Evolutionary conservation across 768 basidiomycete genomes (phyloP), one percentile per base, ranked within the genome.

Genomic region (Suillus lakei): DNA sequence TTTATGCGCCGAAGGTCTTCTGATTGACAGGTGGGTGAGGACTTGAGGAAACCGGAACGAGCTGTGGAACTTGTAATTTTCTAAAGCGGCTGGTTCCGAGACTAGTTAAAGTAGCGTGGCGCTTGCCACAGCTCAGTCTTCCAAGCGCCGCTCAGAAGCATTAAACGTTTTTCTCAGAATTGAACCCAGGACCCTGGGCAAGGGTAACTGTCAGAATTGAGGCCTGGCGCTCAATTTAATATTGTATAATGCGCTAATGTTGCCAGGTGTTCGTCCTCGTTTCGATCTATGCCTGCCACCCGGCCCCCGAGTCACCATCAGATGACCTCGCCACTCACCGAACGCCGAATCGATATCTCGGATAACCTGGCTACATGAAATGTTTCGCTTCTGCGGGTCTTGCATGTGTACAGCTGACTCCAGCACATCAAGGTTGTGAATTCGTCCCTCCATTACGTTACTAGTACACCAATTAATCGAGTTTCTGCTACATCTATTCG

Each of bases 261-360:
- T n/a, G 21, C 21, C 53, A 32, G 53, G 53, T 21, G 21, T 32
- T 54, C 51, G 32, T 54, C 53, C 53, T 54, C 53, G 53, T 54
- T 54, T 21, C 21, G 9, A 10, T 53, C 51, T 21, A 30, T 30
- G 16, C 21, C 21, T 54, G 30, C n/a, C n/a, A n/a, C n/a, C n/a
- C n/a, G 53, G 10, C 26, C 26, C 16, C 16, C 8, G 13, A 28
- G 26, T 30, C 6, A 10, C 30, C 12, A 48, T 48, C 21, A 44
- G 13, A 9, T 18, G 10, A 21, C 28, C 28, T 30, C 18, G 5
- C 21, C 51, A 18, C 9, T 12, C 51, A 32, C 21, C 18, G 18
- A 54, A 34, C 30, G 53, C 53, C 32, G 30, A 54, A 54, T 54
- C 53, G 53, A 54, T 32, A 54, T 54, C 53, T 54, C 30, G 18